A percentile compares a stretch with the other conserved stretches of the same genome.
Evolutionary conservation across 2,329 filamentous ascomycete species (phyloP).

Genomic region (Xylaria sp.): DNA sequence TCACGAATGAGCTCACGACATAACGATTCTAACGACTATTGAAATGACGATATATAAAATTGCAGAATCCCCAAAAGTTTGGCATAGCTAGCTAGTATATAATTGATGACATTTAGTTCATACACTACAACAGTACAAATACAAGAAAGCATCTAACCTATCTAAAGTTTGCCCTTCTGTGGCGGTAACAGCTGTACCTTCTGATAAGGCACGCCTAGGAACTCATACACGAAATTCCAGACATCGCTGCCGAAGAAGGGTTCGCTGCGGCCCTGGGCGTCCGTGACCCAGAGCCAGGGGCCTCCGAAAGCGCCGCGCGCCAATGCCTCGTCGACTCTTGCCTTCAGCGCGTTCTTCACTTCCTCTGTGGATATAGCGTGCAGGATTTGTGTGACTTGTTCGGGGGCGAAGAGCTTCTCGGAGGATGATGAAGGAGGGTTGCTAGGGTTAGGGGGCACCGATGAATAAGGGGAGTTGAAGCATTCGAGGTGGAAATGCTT

Average conservation of each 20-base stretch:
- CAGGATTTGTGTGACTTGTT: constrained; percentile 68
- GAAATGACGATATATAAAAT: constrained; percentile 20
- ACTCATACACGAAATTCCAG: constrained; percentile 76
- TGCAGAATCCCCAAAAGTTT: constrained; percentile 2
- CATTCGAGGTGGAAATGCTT: constrained; percentile 21
- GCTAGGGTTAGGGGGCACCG: not conserved
- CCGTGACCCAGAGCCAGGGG: constrained; percentile 79
- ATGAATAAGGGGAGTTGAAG: constrained; percentile 3
- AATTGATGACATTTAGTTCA: constrained; percentile 1
- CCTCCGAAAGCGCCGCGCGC: constrained; percentile 78
- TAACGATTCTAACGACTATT: constrained; percentile 30
- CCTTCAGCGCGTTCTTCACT: constrained; percentile 60
- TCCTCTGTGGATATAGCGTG: constrained; percentile 60
- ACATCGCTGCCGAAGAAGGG: constrained; percentile 83
- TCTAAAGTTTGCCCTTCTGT: constrained; percentile 51
- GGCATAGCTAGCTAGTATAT: constrained; percentile 21
- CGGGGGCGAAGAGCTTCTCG: constrained; percentile 57
- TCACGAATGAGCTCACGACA: constrained; percentile 17
- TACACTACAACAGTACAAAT: not conserved
- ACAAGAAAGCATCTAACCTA: not conserved
- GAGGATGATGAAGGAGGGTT: not conserved
- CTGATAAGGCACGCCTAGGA: constrained; percentile 69
- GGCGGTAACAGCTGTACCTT: constrained; percentile 60
- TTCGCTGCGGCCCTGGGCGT: constrained; percentile 69
- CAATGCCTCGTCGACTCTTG: constrained; percentile 70